Evolutionary conservation across 768 basidiomycete species (phyloP), one percentile per base, ranked within the genome.

Genomic region (Tylopilus intermedius): DNA sequence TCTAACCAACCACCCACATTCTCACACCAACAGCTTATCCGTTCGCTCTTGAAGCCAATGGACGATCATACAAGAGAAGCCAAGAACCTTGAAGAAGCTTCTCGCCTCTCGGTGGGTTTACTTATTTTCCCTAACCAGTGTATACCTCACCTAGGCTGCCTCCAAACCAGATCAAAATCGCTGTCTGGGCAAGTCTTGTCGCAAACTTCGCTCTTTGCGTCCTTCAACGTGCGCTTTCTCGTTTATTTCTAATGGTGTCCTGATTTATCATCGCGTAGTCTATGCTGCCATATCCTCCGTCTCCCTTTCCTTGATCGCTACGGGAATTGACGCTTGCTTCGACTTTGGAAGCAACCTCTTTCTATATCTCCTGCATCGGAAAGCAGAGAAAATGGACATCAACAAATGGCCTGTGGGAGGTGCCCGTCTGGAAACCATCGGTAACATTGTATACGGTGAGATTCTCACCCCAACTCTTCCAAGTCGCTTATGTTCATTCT

Each of bases 391-490:
- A 32, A 77, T 95, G 55, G 93, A 96, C 62, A 59, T 74, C 40
- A 90, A 86, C 68, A 88, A 88, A 59, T 97, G 92, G 94, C 93
- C 94, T 27, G 87, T 92, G 4, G 86, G 94, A 45, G 93, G 93
- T 35, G 82, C 88, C n/a, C 79, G 92, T 44, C 77, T 96, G 42
- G 89, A 94, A 67, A 93, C 89, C 4, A 90, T 92, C 50, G 90
- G 90, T 11, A 94, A 94, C 61, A 83, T 93, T 53, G 73, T 90
- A 49, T 95, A 93, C 60, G 92, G 90, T 82, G 42, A 55, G 56
- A 57, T 37, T 10, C 45, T 53, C 47, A 22, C 22, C 7, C 24
- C 2, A 5, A 32, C 13, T 39, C 44, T 26, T 27, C 24, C 24
- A 13, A 8, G 21, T 22, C 43, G 6, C 48, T 13, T 13, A 30